phyloP scores from a whole-genome alignment of 1,284 basidiomycete species.

The Gastroboletus turbinatus region DNA sequence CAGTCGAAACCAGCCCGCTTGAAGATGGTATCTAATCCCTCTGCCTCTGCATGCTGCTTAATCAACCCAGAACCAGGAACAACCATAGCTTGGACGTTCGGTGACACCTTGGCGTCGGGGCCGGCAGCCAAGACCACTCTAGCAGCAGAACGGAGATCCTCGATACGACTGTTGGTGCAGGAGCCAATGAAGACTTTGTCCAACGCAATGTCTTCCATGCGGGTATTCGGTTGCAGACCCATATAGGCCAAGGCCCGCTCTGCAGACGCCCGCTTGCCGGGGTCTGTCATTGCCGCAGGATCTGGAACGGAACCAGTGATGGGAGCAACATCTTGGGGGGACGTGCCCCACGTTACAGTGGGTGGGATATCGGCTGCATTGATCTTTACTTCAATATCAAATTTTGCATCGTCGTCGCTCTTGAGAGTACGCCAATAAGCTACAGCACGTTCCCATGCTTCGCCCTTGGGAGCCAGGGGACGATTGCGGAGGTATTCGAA shows the following conservation, averaged over 20 bases:
- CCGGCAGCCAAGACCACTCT: constrained; percentile 79
- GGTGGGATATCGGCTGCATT: constrained; percentile 88
- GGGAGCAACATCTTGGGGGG: constrained; percentile 88
- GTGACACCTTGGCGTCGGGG: constrained; percentile 75
- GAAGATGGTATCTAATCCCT: constrained; percentile 89
- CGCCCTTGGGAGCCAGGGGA: constrained; percentile 85
- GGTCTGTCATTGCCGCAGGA: constrained; percentile 68
- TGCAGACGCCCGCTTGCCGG: constrained; percentile 69
- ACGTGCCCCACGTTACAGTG: constrained; percentile 96
- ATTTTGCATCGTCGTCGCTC: constrained; percentile 86
- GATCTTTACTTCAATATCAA: constrained; percentile 87
- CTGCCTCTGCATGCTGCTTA: constrained; percentile 93
- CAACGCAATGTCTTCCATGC: constrained; percentile 82
- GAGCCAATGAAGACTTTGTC: constrained; percentile 98
- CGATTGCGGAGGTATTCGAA: constrained; percentile 87
- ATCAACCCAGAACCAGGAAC: constrained; percentile 94
- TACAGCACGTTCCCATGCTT: constrained; percentile 87
- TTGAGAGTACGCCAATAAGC: constrained; percentile 88
- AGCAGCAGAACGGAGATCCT: constrained; percentile 82
- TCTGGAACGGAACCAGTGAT: constrained; percentile 88
- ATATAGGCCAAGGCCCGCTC: constrained; percentile 89
- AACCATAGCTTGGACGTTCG: constrained; percentile 87
- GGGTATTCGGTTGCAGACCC: constrained; percentile 83
- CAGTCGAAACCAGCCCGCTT: constrained; percentile 96
- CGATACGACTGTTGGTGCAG: constrained; percentile 96